phyloP scores from a whole-genome alignment of 768 basidiomycete genomes.

The Rhodosporidiobolus sp. region DNA sequence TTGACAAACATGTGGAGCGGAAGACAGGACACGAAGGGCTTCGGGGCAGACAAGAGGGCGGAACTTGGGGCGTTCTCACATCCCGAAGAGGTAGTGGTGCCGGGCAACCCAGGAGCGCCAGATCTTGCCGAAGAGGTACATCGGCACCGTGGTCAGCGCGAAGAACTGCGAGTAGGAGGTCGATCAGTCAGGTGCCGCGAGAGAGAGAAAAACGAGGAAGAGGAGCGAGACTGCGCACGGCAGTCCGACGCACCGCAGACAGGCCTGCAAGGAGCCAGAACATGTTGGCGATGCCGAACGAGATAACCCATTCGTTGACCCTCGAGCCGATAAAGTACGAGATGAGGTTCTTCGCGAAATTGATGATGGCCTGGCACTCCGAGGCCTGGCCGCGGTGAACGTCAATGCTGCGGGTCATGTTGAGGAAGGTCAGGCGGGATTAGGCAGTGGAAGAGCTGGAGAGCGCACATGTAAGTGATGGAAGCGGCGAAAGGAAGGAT shows the following conservation, averaged over 20 bases:
- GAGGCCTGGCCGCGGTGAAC: conserved; percentile 1
- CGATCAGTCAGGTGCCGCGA: too few species aligned
- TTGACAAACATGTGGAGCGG: too few species aligned
- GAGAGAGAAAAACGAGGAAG: too few species aligned
- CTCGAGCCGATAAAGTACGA: not conserved
- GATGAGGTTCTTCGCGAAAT: conserved; percentile 13
- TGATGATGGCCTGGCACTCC: conserved; percentile 2
- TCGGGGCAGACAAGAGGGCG: too few species aligned
- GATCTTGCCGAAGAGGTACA: conserved; percentile 6
- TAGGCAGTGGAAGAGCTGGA: too few species aligned
- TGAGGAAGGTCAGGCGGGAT: too few species aligned
- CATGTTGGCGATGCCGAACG: not conserved
- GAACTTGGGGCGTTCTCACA: too few species aligned
- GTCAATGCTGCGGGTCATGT: not conserved
- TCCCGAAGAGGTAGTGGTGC: not conserved
- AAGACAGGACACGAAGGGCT: too few species aligned
- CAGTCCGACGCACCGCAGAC: not conserved
- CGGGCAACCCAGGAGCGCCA: conserved; percentile 1
- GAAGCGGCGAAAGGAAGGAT: conserved; percentile 1
- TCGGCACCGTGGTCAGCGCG: conserved; percentile 1
- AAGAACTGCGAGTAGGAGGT: not conserved
- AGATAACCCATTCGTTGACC: too few species aligned
- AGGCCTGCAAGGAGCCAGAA: not conserved
- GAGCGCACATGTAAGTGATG: conserved; percentile 11
- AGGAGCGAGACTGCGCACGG: too few species aligned